Percentiles rank a stretch among this genome's conserved stretches.
phyloP scores from a whole-genome alignment of 768 basidiomycete genomes.

The Russula dissimulans region DNA sequence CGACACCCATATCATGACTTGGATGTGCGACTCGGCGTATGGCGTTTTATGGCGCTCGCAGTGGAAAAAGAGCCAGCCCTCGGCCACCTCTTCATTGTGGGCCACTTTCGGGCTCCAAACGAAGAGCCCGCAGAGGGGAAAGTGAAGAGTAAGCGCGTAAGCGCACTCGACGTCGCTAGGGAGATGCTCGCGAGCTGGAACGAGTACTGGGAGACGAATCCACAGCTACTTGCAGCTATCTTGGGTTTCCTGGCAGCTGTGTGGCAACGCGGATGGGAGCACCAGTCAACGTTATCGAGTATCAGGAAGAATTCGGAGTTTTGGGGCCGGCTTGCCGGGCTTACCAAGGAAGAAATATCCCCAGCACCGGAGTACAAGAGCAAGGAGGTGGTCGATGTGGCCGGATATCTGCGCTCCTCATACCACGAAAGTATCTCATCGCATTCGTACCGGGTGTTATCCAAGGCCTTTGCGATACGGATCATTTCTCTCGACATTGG shows the following conservation, averaged over 20 bases:
- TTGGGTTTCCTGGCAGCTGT: slow-evolving; percentile 68
- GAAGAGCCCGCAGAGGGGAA: slow-evolving; percentile 30
- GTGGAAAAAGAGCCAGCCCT: slow-evolving; percentile 84
- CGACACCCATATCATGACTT: slow-evolving; percentile 76
- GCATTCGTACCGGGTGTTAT: slow-evolving; percentile 59
- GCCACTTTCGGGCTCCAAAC: slow-evolving; percentile 49
- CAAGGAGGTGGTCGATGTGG: slow-evolving; percentile 37
- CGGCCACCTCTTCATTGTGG: slow-evolving; percentile 67
- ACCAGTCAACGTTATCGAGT: slow-evolving; percentile 47
- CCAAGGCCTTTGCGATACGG: slow-evolving; percentile 67
- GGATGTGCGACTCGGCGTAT: slow-evolving; percentile 61
- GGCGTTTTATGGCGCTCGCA: slow-evolving; percentile 75
- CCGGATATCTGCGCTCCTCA: slow-evolving; percentile 43
- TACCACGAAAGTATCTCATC: slow-evolving; percentile 51
- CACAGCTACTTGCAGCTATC: slow-evolving; percentile 63
- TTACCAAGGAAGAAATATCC: slow-evolving; percentile 62
- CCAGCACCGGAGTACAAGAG: slow-evolving; percentile 62
- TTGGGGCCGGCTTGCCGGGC: slow-evolving; percentile 59
- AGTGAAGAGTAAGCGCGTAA: slow-evolving; percentile 32
- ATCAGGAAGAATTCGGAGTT: slow-evolving; percentile 50
- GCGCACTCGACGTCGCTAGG: slow-evolving; percentile 59
- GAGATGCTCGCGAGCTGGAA: slow-evolving; percentile 63
- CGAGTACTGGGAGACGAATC: slow-evolving; percentile 67
- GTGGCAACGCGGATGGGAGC: slow-evolving; percentile 75
- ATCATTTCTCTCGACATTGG: slow-evolving; percentile 70